Evolutionary conservation across 768 basidiomycete species (phyloP), one percentile per base, ranked within the genome.

Genomic region (Leccinum obscurum): DNA sequence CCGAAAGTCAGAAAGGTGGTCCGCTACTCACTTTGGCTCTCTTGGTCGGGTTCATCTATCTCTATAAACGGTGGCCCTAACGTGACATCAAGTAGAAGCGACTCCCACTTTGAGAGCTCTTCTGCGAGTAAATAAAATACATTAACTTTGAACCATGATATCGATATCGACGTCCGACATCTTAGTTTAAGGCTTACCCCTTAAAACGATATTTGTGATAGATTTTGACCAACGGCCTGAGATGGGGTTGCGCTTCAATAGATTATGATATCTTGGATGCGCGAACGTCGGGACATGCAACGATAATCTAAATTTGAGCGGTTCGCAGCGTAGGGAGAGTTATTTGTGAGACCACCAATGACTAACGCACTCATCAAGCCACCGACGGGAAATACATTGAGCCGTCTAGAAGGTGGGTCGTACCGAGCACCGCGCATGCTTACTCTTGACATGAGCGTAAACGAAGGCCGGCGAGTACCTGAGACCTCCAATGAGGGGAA

Each of bases 11-110:
- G 74, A 4, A 64, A 70, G 15, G 65, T 68, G 1, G 80, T 79
- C 24, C 74, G 77, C 20, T 41, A 65, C 0, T 76, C 77, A 0
- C 65, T 85, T 32, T 71, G 76, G 3, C 55, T 67, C 4, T 73
- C 76, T n/a, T 66, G 73, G 49, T 62, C 66, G 2, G 61, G 68
- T n/a, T 64, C 68, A 11, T 61, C 60, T n/a, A 63, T 55, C 35
- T 55, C 73, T 10, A 34, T 76, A 55, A 66, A 64, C 4, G 76
- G 76, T 20, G 75, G 73, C 1, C 70, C 76, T 7, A 76, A 67
- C 49, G 70, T 78, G 24, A 68, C 70, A 2, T 14, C 6, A 39
- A 8, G 37, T 39, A 39, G 37, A 0, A 17, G 37, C 37, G 37
- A 8, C 15, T 17, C 15, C 37, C 15, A 39, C 37, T 8, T 39